Conservation (phyloP, 257 asterid genomes). For the Plantago major region DNA sequence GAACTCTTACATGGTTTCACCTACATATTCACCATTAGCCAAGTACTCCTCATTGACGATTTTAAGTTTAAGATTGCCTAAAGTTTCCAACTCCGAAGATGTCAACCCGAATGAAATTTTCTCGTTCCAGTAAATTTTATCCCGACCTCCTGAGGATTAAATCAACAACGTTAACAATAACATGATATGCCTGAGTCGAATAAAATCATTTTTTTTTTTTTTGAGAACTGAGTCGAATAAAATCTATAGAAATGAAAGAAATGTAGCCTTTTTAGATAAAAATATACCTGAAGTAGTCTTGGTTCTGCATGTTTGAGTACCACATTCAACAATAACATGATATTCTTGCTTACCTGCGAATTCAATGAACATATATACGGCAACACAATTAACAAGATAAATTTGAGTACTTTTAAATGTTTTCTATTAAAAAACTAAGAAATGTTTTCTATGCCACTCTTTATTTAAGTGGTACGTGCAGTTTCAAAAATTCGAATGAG, state of each 20-base stretch:
- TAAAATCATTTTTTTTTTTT: not conserved
- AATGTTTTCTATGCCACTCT: no score
- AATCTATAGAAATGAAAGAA: not conserved
- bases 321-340: constrained; percentile 66
- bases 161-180: not conserved
- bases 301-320: constrained; percentile 50
- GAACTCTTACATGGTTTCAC: constrained; percentile 56
- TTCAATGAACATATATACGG: not conserved
- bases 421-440: no score
- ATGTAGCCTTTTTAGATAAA: not conserved
- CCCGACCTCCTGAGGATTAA: constrained; percentile 33
- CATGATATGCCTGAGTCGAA: not conserved
- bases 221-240: not conserved
- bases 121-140: constrained; percentile 65
- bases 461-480: no score
- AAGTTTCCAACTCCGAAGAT: constrained; percentile 31
- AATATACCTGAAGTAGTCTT: constrained; percentile 52
- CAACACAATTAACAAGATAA: not conserved
- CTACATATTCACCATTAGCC: constrained; percentile 41
- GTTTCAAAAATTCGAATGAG: no score
- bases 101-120: constrained; percentile 51
- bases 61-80: constrained; percentile 49
- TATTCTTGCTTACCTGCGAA: constrained; percentile 49
- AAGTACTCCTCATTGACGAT: constrained; percentile 57
- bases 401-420: no score